Conservation (phyloP, 1,284 basidiomycete species). For the Ustilago xerochloae region DNA sequence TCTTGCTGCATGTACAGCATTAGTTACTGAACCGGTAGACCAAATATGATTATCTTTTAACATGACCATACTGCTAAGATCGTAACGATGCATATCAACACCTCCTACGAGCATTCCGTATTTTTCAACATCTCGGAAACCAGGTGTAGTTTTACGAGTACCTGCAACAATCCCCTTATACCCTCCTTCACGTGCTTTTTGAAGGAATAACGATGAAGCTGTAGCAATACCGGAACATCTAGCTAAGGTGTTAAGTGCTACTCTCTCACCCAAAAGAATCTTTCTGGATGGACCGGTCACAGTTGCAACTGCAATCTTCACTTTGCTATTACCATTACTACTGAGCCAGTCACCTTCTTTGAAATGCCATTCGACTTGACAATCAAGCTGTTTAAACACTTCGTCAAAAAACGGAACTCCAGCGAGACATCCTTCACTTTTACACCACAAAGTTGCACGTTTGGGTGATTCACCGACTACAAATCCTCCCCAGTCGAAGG, state of each 20-base stretch:
- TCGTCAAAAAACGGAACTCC: conserved; percentile 96
- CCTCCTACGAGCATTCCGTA: conserved; percentile 99
- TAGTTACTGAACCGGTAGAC: conserved; percentile 92
- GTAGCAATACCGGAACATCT: conserved; percentile 97
- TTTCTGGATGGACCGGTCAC: conserved; percentile 88
- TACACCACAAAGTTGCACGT: conserved; percentile 89
- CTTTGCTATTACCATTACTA: conserved; percentile 68
- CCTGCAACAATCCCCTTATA: conserved; percentile 92
- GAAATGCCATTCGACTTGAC: conserved; percentile 92
- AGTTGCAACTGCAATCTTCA: conserved; percentile 80
- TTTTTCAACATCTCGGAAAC: conserved; percentile 94
- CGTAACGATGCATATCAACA: conserved; percentile 94
- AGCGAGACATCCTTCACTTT: conserved; percentile 84
- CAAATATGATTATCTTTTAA: conserved; percentile 99
- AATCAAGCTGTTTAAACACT: conserved; percentile 88
- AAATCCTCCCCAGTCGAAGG: conserved; percentile 96
- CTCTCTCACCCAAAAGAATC: conserved; percentile 91
- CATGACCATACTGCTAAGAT: conserved; percentile 99
- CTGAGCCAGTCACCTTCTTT: conserved; percentile 79
- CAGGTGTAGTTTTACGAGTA: conserved; percentile 98
- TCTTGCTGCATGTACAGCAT: conserved; percentile 85
- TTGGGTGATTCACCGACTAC: conserved; percentile 91
- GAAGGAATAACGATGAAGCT: conserved; percentile 83
- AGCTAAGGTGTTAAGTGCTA: conserved; percentile 92
- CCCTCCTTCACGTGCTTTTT: conserved; percentile 81